These are phyloP conservation scores for Aegilops sharonensis DNA, from an alignment of 176 grass and related monocot genomes.

Conservation along the genomic window DNA sequence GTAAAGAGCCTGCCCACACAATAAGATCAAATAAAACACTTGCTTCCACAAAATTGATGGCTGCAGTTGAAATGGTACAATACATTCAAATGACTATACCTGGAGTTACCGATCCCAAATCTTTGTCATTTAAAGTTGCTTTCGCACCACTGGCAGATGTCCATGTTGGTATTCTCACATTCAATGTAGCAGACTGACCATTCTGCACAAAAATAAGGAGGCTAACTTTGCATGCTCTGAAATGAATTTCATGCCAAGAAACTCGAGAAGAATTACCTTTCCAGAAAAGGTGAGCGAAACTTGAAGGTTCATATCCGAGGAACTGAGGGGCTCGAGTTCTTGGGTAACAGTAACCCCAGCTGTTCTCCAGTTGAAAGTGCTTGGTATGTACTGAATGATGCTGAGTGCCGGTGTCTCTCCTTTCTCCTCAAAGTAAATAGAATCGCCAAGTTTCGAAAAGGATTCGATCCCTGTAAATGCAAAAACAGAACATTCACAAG, in stretches of 20 bases:
- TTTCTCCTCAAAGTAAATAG: conserved; percentile 96
- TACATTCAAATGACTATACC: conserved; percentile 41
- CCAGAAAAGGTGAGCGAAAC: conserved; percentile 61
- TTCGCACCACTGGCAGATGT: conserved; percentile 50
- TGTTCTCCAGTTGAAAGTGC: conserved; percentile 72
- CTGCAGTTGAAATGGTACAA: conserved; percentile 6
- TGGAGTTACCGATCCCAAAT: conserved; percentile 51
- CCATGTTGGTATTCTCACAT: conserved; percentile 87
- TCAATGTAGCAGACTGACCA: conserved; percentile 56
- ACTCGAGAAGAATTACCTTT: conserved; percentile 33
- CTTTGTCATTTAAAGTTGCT: conserved; percentile 67
- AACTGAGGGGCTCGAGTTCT: conserved; percentile 51
- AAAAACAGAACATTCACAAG: conserved; percentile 1
- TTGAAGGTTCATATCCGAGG: conserved; percentile 51
- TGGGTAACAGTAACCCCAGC: conserved; percentile 62
- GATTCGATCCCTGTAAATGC: conserved; percentile 74
- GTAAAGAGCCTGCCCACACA: conserved; percentile 59
- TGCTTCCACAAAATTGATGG: background rate
- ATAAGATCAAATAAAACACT: conserved; percentile 12
- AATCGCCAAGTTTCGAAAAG: conserved; percentile 93
- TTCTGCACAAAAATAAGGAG: conserved; percentile 46
- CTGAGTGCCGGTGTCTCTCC: conserved; percentile 54
- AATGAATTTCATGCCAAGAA: background rate
- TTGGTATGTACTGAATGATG: conserved; percentile 86
- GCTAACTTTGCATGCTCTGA: conserved; percentile 6